Evolutionary conservation across 2,329 filamentous ascomycete species (phyloP), one percentile per base, ranked within the genome.

Genomic region (Cladosporium colombiae): DNA sequence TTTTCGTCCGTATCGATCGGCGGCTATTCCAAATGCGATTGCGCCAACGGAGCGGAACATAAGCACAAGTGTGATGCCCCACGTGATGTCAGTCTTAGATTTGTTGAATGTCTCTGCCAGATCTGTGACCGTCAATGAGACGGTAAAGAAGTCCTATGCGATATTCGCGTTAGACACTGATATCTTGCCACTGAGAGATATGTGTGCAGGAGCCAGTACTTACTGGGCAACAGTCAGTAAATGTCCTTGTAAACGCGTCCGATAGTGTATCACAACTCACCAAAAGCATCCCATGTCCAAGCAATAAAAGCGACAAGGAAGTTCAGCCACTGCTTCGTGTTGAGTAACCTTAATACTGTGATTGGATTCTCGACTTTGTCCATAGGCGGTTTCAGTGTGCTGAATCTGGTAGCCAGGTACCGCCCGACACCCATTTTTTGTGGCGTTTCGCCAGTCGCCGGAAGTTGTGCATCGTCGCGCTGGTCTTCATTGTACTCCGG

Each of bases 11-110:
- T 71, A 77, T 57, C 72, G 69, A 70, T 77, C 76, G 2, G 71
- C 69, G 23, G 74, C 73, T 23, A 77, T 65, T 53, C 86, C 86
- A 67, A 88, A 88, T 21, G 81, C 82, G 67, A 86, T 82, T 16
- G 84, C 81, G 7, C 86, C 86, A 8, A 88, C 82, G 3, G 83
- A 85, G 58, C 86, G 81, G 67, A 88, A 81, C 86, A 89, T 89
- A 18, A 88, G 78, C 31, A 85, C 83, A 18, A 86, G 74, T 1
- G 84, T 80, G 65, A 82, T 81, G 57, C 81, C 84, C 86, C 86
- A 88, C 2, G 86, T 87, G 66, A 88, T 87, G 62, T 88, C 83
- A 11, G 82, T 82, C 59, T 84, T 84, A 2, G 81, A 79, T 68
- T 82, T 84, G 58, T 77, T 79, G 70, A 88, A 88, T 2, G 78